phyloP scores from a whole-genome alignment of 768 basidiomycete genomes.

The Phanerodontia chrysosporium region DNA sequence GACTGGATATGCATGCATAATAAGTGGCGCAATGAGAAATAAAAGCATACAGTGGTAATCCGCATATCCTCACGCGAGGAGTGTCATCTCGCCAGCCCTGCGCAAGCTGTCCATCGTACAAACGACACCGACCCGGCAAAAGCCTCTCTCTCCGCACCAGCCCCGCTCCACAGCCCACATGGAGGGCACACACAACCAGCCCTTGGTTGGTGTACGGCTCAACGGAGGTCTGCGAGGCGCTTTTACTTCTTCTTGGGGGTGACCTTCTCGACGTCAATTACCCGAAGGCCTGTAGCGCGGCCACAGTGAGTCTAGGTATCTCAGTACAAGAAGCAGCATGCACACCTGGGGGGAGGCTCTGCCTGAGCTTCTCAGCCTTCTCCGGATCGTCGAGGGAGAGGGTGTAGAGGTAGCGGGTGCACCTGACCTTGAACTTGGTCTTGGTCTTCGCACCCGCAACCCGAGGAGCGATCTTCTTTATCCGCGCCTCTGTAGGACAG shows the following conservation, averaged over 20 bases:
- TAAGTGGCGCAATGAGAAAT: background rate
- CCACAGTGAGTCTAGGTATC: no score
- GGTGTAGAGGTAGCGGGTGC: slow-evolving; percentile 97
- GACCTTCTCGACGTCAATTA: slow-evolving; percentile 67
- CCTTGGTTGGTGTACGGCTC: background rate
- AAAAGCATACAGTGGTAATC: background rate
- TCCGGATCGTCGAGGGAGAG: slow-evolving; percentile 92
- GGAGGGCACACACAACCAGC: background rate
- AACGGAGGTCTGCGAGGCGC: background rate
- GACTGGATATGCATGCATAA: slow-evolving; percentile 3
- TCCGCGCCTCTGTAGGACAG: slow-evolving; percentile 77
- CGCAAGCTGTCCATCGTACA: background rate
- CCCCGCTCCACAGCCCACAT: background rate
- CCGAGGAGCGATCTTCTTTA: slow-evolving; percentile 87
- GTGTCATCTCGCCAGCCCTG: background rate
- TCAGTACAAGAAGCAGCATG: slow-evolving; percentile 11
- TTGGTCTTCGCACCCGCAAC: slow-evolving; percentile 65
- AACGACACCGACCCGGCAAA: background rate
- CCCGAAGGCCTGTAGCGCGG: slow-evolving; percentile 62
- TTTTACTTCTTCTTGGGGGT: slow-evolving; percentile 69
- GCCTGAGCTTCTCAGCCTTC: slow-evolving; percentile 97
- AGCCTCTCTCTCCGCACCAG: background rate
- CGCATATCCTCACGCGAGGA: background rate
- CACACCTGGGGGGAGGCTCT: slow-evolving; percentile 91
- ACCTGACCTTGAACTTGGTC: slow-evolving; percentile 99